Evolutionary conservation across 108 stramenopile genomes (phyloP), one percentile per base, ranked within the genome.

Genomic region (Nitzschia inconspicua): DNA sequence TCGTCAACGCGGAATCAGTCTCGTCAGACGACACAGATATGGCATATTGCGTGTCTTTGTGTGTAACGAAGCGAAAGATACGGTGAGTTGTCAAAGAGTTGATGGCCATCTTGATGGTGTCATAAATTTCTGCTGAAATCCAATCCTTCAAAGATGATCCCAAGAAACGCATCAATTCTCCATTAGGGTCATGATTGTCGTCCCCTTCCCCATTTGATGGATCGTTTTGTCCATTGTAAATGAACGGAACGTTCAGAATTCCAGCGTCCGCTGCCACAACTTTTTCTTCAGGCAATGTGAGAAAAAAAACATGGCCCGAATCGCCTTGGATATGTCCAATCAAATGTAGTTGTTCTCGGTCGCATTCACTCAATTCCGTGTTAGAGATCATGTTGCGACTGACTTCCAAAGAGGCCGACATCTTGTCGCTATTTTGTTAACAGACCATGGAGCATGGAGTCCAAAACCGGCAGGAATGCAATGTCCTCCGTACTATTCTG

Each of bases 251-350:
- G 10, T 48, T 10, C 7, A 30, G 31, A 16, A 62, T 36, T n/a
- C 49, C 39, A 6, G 8, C 4, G 28, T 64, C 63, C 19, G 22
- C 37, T 6, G 31, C 50, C 5, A 64, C 23, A 16, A 64, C 42
- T 41, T 39, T 4, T 11, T 39, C 63, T 5, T 35, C 52, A 19
- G 63, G 63, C 25, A 54, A 36, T 35, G 25, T 36, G 9, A 55
- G 20, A 47, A 62, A 62, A 10, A 62, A 7, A 27, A 62, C 35
- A 49, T 62, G 60, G 20, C 60, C 60, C 14, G 48, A 49, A 19
- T 47, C 60, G 26, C 60, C 60, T 49, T 62, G 60, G 20, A 62
- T 35, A 30, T 51, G 32, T 7, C 47, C 60, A 18, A 62, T 49
- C 8, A 29, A 34, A 24, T 27, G 24, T 16, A 62, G 27, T 4